Evolutionary conservation across 83 land plant species (phyloP), one percentile per base, ranked within the genome.

Genomic region (Diphasiastrum complanatum): DNA sequence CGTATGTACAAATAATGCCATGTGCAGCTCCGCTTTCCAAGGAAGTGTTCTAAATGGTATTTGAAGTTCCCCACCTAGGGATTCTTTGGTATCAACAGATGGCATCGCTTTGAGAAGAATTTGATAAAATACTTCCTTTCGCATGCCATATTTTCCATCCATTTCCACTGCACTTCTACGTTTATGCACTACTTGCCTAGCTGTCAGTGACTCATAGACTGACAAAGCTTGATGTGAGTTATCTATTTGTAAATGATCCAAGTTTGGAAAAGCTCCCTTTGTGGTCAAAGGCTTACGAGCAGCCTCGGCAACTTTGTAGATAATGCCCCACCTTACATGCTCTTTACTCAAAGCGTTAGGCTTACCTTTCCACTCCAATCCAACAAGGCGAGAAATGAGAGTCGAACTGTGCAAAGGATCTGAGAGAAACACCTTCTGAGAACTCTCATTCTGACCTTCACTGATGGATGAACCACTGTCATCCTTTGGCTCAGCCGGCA

Each of bases 151-250:
- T 27, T 74, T 61, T 5, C 83, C 81, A 69, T 93, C 96, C 96
- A 93, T 93, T 41, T 83, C 85, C 46, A 85, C 89, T 5, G 99
- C 99, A 49, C 91, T 88, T 38, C 99, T 85, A 23, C 99, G 56
- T 79, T 76, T 93, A 70, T 84, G 76, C 0, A 85, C 84, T 20
- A 92, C 78, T 55, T 89, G 82, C 53, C 86, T 67, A 2, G 82
- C 52, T 5, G 83, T 78, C 19, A 78, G 61, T 0, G 65, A 68
- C 60, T 83, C 78, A 43, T 93, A 93, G 0, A 75, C 62, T 11
- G 74, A 46, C n/a, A n/a, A n/a, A n/a, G n/a, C n/a, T n/a, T 40
- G 80, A 66, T 14, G 34, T 32, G 3, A 30, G 32, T 12, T 54
- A 33, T 24, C 31, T 45, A 3, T 45, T 54, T 0, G 61, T 48